A percentile compares a stretch with the other conserved stretches of the same genome.
Conservation (phyloP, 805 yeast genomes). For the Candida chauliodis region DNA sequence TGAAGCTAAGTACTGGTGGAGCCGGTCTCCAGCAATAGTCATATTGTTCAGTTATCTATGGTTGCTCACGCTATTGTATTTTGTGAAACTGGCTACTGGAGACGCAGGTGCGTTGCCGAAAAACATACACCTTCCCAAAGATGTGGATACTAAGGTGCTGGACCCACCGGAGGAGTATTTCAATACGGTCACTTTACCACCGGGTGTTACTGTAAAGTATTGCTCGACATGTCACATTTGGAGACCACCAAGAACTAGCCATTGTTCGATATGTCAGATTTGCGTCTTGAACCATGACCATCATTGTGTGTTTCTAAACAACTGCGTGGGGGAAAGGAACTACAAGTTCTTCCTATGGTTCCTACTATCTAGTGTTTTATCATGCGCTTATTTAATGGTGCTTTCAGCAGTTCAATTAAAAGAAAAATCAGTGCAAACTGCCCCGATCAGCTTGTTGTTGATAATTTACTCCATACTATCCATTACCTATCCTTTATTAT, state of each 20-base stretch:
- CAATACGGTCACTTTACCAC: constrained; percentile 47
- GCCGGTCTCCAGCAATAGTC: constrained; percentile 52
- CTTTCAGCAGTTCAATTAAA: constrained; percentile 21
- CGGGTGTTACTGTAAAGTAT: constrained; percentile 49
- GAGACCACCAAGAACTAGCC: constrained; percentile 69
- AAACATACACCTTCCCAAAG: constrained; percentile 52
- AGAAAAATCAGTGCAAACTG: constrained; percentile 13
- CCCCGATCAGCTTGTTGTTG: constrained; percentile 47
- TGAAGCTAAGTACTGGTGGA: constrained; percentile 55
- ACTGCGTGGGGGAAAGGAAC: constrained; percentile 40
- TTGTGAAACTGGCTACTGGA: constrained; percentile 45
- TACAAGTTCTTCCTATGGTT: constrained; percentile 35
- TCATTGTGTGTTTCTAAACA: constrained; percentile 62
- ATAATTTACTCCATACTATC: constrained; percentile 45
- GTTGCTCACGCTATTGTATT: constrained; percentile 45
- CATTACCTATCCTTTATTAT: constrained; percentile 52
- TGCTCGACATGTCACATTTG: constrained; percentile 55
- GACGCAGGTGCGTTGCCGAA: constrained; percentile 75
- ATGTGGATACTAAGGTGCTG: constrained; percentile 9
- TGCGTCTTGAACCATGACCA: constrained; percentile 70
- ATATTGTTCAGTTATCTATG: constrained; percentile 58
- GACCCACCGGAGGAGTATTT: constrained; percentile 58
- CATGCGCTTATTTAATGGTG: constrained; percentile 18
- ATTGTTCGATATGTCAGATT: constrained; percentile 65
- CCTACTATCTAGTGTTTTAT: constrained; percentile 18